A percentile compares a stretch with the other conserved stretches of the same genome.
Evolutionary conservation across 306 rosid species (phyloP).

Genomic region (Coriaria nepalensis): DNA sequence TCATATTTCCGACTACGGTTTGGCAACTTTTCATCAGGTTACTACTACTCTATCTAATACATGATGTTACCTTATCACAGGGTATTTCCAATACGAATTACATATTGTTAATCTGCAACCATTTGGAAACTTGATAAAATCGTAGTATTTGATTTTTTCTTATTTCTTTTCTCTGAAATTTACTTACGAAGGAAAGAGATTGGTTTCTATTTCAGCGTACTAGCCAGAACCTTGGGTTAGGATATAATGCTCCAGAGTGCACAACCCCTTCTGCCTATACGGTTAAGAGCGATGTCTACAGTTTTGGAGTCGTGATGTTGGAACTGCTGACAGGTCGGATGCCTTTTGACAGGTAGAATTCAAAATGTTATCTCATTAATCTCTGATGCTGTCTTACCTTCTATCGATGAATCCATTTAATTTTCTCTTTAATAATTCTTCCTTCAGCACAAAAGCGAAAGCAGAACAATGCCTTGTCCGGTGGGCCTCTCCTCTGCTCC

Average conservation of each 20-base stretch:
- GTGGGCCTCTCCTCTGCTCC: conserved; percentile 84
- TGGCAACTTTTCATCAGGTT: conserved; percentile 74
- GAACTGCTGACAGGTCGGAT: conserved; percentile 75
- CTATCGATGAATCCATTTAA: not conserved
- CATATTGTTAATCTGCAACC: not conserved
- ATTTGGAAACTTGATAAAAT: not conserved
- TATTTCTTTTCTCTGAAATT: not conserved
- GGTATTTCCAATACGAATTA: not conserved
- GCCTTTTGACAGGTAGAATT: conserved; percentile 61
- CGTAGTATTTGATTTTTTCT: not conserved
- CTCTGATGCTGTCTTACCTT: not conserved
- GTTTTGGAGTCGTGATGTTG: conserved; percentile 85
- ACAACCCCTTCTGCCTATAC: conserved; percentile 46
- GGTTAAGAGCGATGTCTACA: conserved; percentile 64
- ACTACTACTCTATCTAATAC: not conserved
- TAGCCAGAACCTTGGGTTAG: conserved; percentile 55
- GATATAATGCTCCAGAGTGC: conserved; percentile 93
- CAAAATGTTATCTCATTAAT: too few relatives aligned
- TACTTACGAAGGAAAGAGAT: too few relatives aligned
- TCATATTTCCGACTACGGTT: conserved; percentile 66
- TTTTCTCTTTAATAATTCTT: not conserved
- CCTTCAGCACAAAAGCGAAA: conserved; percentile 40
- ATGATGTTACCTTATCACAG: not conserved
- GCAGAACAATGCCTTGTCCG: conserved; percentile 56
- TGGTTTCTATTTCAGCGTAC: conserved; percentile 28